These are phyloP conservation scores for Penicillium angulare DNA, from an alignment of 495 filamentous ascomycete species.

Conservation along the genomic window DNA sequence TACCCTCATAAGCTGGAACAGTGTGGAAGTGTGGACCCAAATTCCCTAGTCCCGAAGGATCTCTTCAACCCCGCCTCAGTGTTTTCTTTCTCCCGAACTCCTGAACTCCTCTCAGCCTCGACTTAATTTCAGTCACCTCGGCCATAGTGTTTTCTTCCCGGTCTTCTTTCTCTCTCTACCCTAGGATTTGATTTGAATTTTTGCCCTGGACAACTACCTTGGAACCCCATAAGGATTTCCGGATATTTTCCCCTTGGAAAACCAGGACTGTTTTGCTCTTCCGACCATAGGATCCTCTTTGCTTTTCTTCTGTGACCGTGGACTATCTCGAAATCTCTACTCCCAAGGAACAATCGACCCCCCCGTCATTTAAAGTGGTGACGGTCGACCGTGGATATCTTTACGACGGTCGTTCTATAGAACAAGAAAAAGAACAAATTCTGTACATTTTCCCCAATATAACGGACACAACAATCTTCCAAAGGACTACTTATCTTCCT, in stretches of 20 bases:
- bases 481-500: constrained; percentile 13
- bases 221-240: constrained; percentile 21
- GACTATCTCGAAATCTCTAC: constrained; percentile 18
- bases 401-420: constrained; percentile 23
- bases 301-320: constrained; percentile 21
- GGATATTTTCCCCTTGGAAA: constrained; percentile 19
- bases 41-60: constrained; percentile 1
- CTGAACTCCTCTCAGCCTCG: constrained; percentile 9
- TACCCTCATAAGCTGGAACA: not conserved
- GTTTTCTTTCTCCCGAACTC: constrained; percentile 11
- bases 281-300: constrained; percentile 19
- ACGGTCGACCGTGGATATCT: constrained; percentile 21
- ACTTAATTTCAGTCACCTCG: constrained; percentile 19
- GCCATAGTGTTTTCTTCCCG: too few relatives aligned
- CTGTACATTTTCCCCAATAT: constrained; percentile 27
- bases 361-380: constrained; percentile 21
- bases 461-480: constrained; percentile 18
- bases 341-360: constrained; percentile 15
- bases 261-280: constrained; percentile 17
- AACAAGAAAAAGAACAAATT: constrained; percentile 6
- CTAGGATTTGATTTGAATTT: constrained; percentile 12
- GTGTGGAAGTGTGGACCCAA: constrained; percentile 1
- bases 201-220: constrained; percentile 18
- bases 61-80: constrained; percentile 8
- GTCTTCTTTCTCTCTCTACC: constrained; percentile 6